Conservation (phyloP, 2,329 filamentous ascomycete species). For the Fusarium stilboides region DNA sequence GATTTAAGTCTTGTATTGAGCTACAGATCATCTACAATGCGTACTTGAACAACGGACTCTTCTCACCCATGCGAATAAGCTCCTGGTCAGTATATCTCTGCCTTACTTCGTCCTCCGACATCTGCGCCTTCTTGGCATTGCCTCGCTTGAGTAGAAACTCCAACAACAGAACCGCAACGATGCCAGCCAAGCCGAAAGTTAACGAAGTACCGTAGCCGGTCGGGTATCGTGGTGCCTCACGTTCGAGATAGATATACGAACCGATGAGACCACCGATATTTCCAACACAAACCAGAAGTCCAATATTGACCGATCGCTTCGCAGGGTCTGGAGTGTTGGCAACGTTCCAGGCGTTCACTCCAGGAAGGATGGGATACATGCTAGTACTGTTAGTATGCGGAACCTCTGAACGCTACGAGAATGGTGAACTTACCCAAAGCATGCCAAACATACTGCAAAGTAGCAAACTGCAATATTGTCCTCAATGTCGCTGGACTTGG, state of each 20-base stretch:
- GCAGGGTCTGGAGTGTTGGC: slow-evolving; percentile 57
- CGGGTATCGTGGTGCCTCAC: slow-evolving; percentile 18
- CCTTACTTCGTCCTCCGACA: slow-evolving; percentile 7
- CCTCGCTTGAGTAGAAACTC: slow-evolving; percentile 17
- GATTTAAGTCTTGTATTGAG: too few species aligned
- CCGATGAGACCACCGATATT: slow-evolving; percentile 25
- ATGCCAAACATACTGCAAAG: slow-evolving; percentile 25
- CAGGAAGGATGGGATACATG: slow-evolving; percentile 59
- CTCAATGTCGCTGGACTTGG: slow-evolving; percentile 15
- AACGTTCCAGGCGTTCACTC: slow-evolving; percentile 59
- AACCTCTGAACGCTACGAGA: fast-evolving
- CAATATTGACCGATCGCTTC: slow-evolving; percentile 61
- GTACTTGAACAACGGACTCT: slow-evolving; percentile 27
- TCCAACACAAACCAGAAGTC: slow-evolving; percentile 58
- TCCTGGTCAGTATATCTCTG: slow-evolving; percentile 19
- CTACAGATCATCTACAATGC: not conserved
- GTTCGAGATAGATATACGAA: slow-evolving; percentile 24
- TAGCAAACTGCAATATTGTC: slow-evolving; percentile 24
- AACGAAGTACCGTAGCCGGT: slow-evolving; percentile 25
- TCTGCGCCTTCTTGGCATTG: slow-evolving; percentile 22
- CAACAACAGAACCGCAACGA: slow-evolving; percentile 11
- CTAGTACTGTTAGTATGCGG: not conserved
- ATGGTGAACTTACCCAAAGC: slow-evolving; percentile 10
- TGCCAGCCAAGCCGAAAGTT: slow-evolving; percentile 19
- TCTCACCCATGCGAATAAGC: slow-evolving; percentile 29